Base-by-base conservation (phyloP, 768 basidiomycete species). In the Crucibulum laeve region DNA sequence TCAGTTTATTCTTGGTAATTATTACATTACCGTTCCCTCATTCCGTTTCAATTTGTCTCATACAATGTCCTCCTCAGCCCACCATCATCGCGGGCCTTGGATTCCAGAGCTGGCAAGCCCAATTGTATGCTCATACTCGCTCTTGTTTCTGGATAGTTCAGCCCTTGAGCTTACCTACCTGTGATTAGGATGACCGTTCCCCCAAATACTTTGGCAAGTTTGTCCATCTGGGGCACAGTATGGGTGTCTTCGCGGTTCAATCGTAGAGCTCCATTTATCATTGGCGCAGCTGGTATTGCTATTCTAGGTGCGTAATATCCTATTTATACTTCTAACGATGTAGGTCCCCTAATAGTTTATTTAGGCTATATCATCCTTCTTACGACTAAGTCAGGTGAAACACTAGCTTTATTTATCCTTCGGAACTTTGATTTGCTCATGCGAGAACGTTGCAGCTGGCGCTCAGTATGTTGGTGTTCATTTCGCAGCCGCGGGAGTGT, bases 1-100 rank as follows among this genome's bases (percentile, higher is more conserved):
- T 80, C 48, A 78, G 76, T 56, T 59, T 83, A 5, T 82, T 82
- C 60, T 47, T 80, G 70, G 76, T 75, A 52, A 24, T 65, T 50
- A 32, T 14, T 15, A 38, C 7, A 11, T 19, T n/a, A n/a, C n/a
- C n/a, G n/a, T 33, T 28, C 17, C 48, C 25, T 19, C 3, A 23
- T 43, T 25, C 4, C 21, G 37, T n/a, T 25, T 11, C 4, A 22
- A 15, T 18, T 23, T 25, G 19, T 23, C 18, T 37, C 15, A 2
- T 17, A 43, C 35, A 28, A 43, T 6, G 15, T 15, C 34, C n/a
- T 19, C 19, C 54, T 34, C 46, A 79, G 74, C 80, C 81, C 3
- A 78, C 79, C 1, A 81, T 83, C 46, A 79, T 83, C 44, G 67
- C 74, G 3, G 65, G 62, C 2, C 67, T 83, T 3, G 80, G 82